Evolutionary conservation across 73 alveolate species (phyloP).

Genomic region (Urostyla sp.): DNA sequence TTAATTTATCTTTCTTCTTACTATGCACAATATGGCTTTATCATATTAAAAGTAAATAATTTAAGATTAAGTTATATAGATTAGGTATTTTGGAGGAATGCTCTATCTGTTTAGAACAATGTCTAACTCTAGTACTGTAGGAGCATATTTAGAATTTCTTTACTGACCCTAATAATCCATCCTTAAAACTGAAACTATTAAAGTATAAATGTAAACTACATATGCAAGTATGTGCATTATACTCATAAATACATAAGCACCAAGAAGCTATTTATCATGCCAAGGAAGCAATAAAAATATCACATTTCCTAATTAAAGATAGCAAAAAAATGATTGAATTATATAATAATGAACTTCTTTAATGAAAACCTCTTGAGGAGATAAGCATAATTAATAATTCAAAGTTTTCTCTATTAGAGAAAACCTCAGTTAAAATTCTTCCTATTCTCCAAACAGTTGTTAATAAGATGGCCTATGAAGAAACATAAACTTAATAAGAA

Average conservation of each 20-base stretch:
- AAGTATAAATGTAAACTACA: constrained; percentile 58
- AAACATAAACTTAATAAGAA: not conserved
- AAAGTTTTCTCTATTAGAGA: constrained; percentile 40
- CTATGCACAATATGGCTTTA: constrained; percentile 65
- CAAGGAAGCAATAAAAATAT: constrained; percentile 49
- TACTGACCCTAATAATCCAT: constrained; percentile 33
- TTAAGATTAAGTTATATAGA: not conserved
- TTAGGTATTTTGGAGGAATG: constrained; percentile 65
- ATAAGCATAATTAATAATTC: constrained; percentile 17
- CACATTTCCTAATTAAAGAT: constrained; percentile 64
- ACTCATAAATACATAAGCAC: constrained; percentile 71
- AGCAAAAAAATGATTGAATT: constrained; percentile 16
- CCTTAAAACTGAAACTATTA: constrained; percentile 36
- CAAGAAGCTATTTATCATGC: constrained; percentile 70
- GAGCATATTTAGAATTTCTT: constrained; percentile 28
- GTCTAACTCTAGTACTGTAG: constrained; percentile 3
- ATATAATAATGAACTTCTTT: constrained; percentile 17
- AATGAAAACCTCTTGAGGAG: constrained; percentile 18
- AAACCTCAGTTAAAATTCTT: constrained; percentile 47
- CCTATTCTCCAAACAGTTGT: constrained; percentile 44
- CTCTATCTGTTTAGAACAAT: constrained; percentile 60
- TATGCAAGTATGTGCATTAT: constrained; percentile 74
- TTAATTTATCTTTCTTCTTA: constrained; percentile 45
- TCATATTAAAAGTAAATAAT: constrained; percentile 60
- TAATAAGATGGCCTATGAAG: constrained; percentile 58